A percentile compares a stretch with the other conserved stretches of the same genome.
Evolutionary conservation across 2,329 filamentous ascomycete genomes (phyloP).

Genomic region (Coniochaeta ligniaria): DNA sequence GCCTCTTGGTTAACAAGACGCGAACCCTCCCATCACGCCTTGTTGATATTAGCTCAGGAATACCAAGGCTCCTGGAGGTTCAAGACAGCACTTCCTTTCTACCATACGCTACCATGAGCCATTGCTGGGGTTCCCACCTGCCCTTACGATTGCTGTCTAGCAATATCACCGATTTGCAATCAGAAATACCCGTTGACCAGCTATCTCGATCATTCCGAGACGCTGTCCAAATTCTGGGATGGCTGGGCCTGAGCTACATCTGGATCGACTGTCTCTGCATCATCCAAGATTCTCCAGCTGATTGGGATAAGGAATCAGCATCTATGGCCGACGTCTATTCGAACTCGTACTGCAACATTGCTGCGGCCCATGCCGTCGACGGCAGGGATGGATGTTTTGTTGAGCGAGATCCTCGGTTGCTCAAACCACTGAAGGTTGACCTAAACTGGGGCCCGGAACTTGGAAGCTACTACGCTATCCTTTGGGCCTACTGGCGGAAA

Average conservation of each 20-base stretch:
- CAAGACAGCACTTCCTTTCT: no score
- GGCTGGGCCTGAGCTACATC: neutral
- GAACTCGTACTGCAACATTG: slow-evolving; percentile 5
- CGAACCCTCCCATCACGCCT: no score
- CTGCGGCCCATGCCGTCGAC: slow-evolving; percentile 9
- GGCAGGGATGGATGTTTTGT: neutral
- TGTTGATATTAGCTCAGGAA: no score
- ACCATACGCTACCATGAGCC: neutral
- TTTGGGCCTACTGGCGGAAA: neutral
- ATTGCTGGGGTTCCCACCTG: neutral
- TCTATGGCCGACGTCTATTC: neutral
- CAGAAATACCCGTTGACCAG: neutral
- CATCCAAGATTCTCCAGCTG: neutral
- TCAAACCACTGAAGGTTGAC: neutral
- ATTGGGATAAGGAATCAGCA: neutral
- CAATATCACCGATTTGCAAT: neutral
- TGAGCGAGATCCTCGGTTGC: neutral
- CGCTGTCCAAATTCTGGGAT: neutral
- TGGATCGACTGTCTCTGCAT: slow-evolving; percentile 5
- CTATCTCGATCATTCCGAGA: neutral
- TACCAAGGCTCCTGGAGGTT: no score
- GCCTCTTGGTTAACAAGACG: no score
- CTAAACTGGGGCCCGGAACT: neutral
- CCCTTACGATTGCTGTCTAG: neutral
- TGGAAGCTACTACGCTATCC: neutral